Evolutionary conservation across 345 rosid genomes (phyloP), one percentile per base, ranked within the genome.

Genomic region (Isatis tinctoria): DNA sequence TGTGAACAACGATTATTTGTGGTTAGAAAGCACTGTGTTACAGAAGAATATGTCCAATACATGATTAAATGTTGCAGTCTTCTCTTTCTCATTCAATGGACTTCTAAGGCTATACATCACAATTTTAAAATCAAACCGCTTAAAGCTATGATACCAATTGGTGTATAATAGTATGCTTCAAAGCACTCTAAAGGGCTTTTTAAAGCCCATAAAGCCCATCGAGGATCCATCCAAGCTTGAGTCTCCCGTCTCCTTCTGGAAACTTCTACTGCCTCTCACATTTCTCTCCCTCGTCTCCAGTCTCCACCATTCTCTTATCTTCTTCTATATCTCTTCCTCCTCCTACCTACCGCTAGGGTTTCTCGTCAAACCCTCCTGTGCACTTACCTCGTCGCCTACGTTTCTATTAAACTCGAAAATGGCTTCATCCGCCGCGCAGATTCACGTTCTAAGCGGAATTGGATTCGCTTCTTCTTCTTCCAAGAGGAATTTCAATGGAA

Each of bases 371-470:
- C 37, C 40, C 58, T 28, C 36, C 7, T 24, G 3, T 17, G 1
- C 11, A n/a, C 10, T 36, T 13, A 11, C 35, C 3, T 54, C 63
- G 44, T 35, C 22, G 14, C 63, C 28, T 16, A 39, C 2, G 10
- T 56, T 49, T 3, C 10, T 17, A 7, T n/a, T 1, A n/a, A 41
- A 1, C 63, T 2, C 3, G 3, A 4, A 5, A 24, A 93, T 93
- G 98, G 96, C 98, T 51, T 89, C 86, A 0, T 85, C 92, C 28
- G 57, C 97, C 4, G 95, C 96, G 4, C 98, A 91, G 36, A 83
- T 86, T 43, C 88, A 91, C 65, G 78, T 81, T n/a, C 84, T 89
- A 6, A 90, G 95, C 13, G 87, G 87, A 35, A 45, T 74, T 16
- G 83, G 90, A 26, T 72, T 83, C 40, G 36, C 81, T 4, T 39